phyloP scores from a whole-genome alignment of 2,329 filamentous ascomycete species.

The Epichloe coenophiala region DNA sequence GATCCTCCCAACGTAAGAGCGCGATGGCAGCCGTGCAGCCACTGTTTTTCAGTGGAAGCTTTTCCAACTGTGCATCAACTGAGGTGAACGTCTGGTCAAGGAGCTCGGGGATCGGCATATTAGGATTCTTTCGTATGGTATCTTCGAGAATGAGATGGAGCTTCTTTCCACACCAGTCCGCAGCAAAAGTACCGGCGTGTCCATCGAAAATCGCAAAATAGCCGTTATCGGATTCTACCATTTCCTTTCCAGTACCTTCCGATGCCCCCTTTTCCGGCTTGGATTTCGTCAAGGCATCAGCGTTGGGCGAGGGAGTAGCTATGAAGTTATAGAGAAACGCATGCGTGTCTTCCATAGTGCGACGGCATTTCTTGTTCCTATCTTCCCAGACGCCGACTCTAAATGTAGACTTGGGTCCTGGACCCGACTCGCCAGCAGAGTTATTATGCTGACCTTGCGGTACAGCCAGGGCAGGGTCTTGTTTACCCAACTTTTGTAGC shows the following conservation, averaged over 20 bases:
- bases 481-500: slow-evolving; percentile 68
- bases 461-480: slow-evolving; percentile 75
- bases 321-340: slow-evolving; percentile 97
- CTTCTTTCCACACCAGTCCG: slow-evolving; percentile 99
- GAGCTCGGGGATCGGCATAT: slow-evolving; percentile 80
- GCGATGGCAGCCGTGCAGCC: slow-evolving; percentile 92
- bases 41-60: slow-evolving; percentile 89
- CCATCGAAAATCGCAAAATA: slow-evolving; percentile 99
- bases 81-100: slow-evolving; percentile 91
- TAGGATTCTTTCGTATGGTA: slow-evolving; percentile 80
- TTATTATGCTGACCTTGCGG: slow-evolving; percentile 92
- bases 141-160: slow-evolving; percentile 89
- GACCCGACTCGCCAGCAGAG: slow-evolving; percentile 87
- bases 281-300: slow-evolving; percentile 27
- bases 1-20: slow-evolving; percentile 89
- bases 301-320: slow-evolving; percentile 58
- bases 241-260: slow-evolving; percentile 28
- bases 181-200: slow-evolving; percentile 92
- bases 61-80: slow-evolving; percentile 84
- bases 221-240: slow-evolving; percentile 90
- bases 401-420: slow-evolving; percentile 82
- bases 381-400: slow-evolving; percentile 94
- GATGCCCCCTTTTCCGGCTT: slow-evolving; percentile 25
- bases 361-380: slow-evolving; percentile 92
- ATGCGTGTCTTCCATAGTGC: slow-evolving; percentile 99